Percentiles rank a stretch among this genome's conserved stretches.
Conservation (phyloP, 306 rosid species). For the Nissolia schottii region DNA sequence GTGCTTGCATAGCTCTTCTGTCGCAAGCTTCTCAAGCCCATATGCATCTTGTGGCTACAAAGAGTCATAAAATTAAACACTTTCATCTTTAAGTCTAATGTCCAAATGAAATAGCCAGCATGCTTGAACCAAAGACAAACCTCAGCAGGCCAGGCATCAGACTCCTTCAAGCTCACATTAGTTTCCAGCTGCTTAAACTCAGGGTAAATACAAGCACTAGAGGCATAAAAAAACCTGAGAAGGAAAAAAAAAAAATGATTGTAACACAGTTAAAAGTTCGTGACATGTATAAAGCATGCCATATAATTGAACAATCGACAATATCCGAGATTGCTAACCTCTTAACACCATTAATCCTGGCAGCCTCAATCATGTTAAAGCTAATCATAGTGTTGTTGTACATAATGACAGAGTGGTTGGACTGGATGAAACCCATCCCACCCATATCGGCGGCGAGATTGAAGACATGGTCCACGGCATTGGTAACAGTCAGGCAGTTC, state of each 20-base stretch:
- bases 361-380: slow-evolving; percentile 94
- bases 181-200: slow-evolving; percentile 96
- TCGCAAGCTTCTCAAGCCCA: slow-evolving; percentile 98
- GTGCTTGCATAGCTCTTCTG: slow-evolving; percentile 98
- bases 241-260: not conserved
- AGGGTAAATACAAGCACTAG: slow-evolving; percentile 98
- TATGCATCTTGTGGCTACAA: slow-evolving; percentile 99
- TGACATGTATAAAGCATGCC: not conserved
- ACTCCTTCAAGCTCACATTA: slow-evolving; percentile 94
- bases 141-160: slow-evolving; percentile 99
- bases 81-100: slow-evolving; percentile 2
- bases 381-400: slow-evolving; percentile 98
- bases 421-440: slow-evolving; percentile 99
- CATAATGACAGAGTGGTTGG: slow-evolving; percentile 96
- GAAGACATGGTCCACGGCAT: slow-evolving; percentile 85
- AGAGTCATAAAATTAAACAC: not conserved
- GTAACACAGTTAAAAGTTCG: not conserved
- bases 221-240: slow-evolving; percentile 90
- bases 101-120: not conserved
- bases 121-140: slow-evolving; percentile 35
- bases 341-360: slow-evolving; percentile 79
- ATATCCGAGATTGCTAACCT: slow-evolving; percentile 47
- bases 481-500: slow-evolving; percentile 80
- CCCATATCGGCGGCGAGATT: slow-evolving; percentile 99
- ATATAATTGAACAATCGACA: not conserved